phyloP scores from a whole-genome alignment of 345 rosid genomes.

The Excoecaria cochinchinensis region DNA sequence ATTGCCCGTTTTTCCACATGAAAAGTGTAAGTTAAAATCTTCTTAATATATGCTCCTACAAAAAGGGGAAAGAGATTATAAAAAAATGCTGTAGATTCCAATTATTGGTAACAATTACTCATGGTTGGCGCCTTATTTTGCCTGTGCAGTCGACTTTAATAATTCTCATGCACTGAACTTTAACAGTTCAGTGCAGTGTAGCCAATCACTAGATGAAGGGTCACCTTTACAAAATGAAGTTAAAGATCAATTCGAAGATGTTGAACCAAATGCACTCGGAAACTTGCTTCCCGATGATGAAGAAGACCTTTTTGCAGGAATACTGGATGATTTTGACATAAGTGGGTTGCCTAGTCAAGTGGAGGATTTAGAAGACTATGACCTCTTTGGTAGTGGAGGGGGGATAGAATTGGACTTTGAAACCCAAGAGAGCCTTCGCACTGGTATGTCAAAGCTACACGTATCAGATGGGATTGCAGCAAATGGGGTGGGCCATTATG shows the following conservation, averaged over 20 bases:
- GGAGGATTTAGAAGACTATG: conserved; percentile 84
- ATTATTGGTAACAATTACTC: too few relatives aligned
- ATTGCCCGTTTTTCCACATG: conserved; percentile 75
- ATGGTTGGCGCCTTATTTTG: conserved; percentile 21
- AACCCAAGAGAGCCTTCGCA: conserved; percentile 46
- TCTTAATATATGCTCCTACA: conserved; percentile 10
- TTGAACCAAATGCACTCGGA: conserved; percentile 49
- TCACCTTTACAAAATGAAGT: conserved; percentile 53
- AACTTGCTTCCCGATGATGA: conserved; percentile 76
- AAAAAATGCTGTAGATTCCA: too few relatives aligned
- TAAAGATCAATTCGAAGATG: conserved; percentile 49
- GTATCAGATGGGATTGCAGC: conserved; percentile 50
- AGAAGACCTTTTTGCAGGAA: conserved; percentile 83
- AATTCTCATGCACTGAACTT: conserved; percentile 32
- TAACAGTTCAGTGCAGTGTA: conserved; percentile 42
- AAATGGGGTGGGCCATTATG: conserved; percentile 46
- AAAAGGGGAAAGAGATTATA: too few relatives aligned
- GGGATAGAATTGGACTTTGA: conserved; percentile 86
- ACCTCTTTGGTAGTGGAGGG: conserved; percentile 79
- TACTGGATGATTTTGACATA: conserved; percentile 72
- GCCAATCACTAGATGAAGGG: conserved; percentile 49
- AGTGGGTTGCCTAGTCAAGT: conserved; percentile 54
- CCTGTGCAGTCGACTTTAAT: conserved; percentile 40
- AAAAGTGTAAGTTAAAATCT: conserved; percentile 50
- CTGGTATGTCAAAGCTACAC: conserved; percentile 47